Conservation (phyloP, 2,329 filamentous ascomycete genomes). For the Xylariaceae sp. region DNA sequence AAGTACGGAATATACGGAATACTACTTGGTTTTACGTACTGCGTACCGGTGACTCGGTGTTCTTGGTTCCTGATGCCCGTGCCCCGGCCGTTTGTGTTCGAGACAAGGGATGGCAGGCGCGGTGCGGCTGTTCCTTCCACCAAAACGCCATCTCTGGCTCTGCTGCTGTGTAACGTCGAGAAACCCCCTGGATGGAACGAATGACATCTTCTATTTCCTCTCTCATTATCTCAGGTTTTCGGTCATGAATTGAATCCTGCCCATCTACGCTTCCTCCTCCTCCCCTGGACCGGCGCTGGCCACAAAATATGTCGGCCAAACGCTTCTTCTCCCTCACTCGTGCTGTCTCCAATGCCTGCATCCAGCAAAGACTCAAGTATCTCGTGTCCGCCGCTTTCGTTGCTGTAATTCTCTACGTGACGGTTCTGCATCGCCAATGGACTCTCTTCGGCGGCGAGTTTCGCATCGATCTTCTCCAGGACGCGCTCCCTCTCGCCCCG, state of each 20-base stretch:
- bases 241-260: neutral
- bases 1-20: no score
- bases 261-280: neutral
- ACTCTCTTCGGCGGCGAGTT: neutral
- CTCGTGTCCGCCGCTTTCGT: constrained; percentile 6
- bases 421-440: constrained; percentile 6
- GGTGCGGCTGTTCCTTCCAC: no score
- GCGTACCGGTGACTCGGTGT: no score
- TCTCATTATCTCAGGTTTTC: neutral
- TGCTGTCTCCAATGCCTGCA: constrained; percentile 7
- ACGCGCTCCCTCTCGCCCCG: neutral
- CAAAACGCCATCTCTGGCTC: no score
- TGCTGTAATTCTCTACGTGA: constrained; percentile 9
- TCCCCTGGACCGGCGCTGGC: neutral
- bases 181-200: no score
- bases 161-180: no score
- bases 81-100: no score
- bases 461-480: neutral
- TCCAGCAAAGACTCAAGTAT: constrained; percentile 11
- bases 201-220: no score
- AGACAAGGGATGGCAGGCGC: no score
- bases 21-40: no score
- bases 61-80: no score
- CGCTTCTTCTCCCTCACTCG: constrained; percentile 4
- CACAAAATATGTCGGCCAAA: constrained; percentile 8